Conservation (phyloP, 2,329 filamentous ascomycete species). For the Acephala macrosclerotiorum region DNA sequence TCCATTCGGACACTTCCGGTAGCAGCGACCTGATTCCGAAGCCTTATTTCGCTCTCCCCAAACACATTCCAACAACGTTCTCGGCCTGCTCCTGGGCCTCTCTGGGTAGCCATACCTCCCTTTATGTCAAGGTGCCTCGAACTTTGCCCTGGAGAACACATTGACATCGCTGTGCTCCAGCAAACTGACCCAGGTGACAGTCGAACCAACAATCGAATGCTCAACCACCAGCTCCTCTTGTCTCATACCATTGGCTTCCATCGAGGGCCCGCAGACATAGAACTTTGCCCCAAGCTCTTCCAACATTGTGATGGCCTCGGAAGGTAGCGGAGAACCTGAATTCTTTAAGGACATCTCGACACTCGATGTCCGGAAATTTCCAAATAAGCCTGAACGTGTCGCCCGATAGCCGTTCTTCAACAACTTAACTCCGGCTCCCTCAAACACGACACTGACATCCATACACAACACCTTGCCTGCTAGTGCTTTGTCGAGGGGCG, state of each 20-base stretch:
- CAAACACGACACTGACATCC: conserved; percentile 22
- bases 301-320: conserved; percentile 7
- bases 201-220: neutral
- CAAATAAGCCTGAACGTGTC: conserved; percentile 9
- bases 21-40: too few relatives aligned
- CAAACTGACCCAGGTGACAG: conserved; percentile 13
- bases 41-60: too few relatives aligned
- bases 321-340: conserved; percentile 9
- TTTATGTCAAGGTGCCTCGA: conserved; percentile 3
- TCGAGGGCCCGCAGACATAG: conserved; percentile 10
- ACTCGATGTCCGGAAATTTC: neutral
- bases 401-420: conserved; percentile 19
- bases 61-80: neutral
- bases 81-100: neutral
- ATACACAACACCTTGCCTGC: conserved; percentile 19
- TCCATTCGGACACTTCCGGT: neutral
- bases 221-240: conserved; percentile 17
- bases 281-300: conserved; percentile 16
- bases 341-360: conserved; percentile 8
- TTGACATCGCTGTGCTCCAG: conserved; percentile 13
- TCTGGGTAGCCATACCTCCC: neutral
- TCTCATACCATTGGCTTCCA: conserved; percentile 1
- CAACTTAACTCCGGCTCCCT: conserved; percentile 16
- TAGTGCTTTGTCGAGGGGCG: conserved; percentile 18
- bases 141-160: conserved; percentile 11